Base-by-base conservation (phyloP, 2,329 filamentous ascomycete genomes). In the Geosmithia putterillii region DNA sequence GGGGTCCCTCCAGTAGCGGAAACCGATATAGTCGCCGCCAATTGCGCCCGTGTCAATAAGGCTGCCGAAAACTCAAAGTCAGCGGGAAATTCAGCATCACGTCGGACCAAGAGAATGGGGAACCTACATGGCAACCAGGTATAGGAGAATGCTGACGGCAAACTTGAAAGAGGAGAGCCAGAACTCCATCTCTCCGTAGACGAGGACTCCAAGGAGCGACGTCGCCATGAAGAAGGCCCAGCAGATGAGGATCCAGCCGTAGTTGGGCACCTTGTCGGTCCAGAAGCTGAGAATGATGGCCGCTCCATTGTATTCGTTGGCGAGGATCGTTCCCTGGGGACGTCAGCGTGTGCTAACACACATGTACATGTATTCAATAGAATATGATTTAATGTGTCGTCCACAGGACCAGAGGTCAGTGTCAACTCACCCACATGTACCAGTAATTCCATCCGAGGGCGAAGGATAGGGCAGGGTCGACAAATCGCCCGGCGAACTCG, bases 1-100 rank as follows among this genome's bases (percentile, higher is more conserved):
- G 1, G 43, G 46, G n/a, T 41, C 25, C 32, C 39, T 37, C 41
- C 43, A 43, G 17, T 43, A 47, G 7, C 42, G 38, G 20, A 37
- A 39, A 7, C 52, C 52, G 17, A 52, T 47, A 7, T 46, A 47
- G n/a, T 53, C 46, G 14, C 48, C 50, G 9, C 50, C 46, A 17
- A 52, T 51, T 6, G 44, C 49, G 8, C 52, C 52, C 3, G 45
- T 46, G 21, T 45, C 52, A 41, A 47, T 50, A 7, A 53, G 47
- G 15, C 38, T 39, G 2, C n/a, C n/a, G n/a, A n/a, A n/a, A n/a
- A n/a, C n/a, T n/a, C n/a, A n/a, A n/a, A n/a, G n/a, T n/a, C n/a
- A n/a, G n/a, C n/a, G n/a, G n/a, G n/a, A n/a, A n/a, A n/a, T n/a
- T 2, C 10, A 39, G n/a, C 6, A 15, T 21, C 9, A 21, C 38